Conservation (phyloP, 2,329 filamentous ascomycete species). For the Nothomitra cinnamomea region DNA sequence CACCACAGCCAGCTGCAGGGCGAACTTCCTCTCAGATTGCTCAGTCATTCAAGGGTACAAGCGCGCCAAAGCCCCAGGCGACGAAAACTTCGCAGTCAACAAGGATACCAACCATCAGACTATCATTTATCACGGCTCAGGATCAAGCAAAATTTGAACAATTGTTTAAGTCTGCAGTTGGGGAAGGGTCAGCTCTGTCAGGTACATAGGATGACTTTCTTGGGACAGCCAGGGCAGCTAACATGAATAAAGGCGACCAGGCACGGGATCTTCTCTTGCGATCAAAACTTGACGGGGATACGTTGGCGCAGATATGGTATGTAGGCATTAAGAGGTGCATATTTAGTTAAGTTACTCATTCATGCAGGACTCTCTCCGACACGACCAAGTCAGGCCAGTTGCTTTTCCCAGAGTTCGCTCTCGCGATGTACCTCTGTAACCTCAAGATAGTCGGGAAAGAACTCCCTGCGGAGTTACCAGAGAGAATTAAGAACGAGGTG, state of each 20-base stretch:
- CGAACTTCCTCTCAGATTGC: constrained; percentile 49
- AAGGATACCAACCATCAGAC: constrained; percentile 82
- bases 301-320: constrained; percentile 84
- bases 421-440: constrained; percentile 98
- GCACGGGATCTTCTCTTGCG: constrained; percentile 76
- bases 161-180: constrained; percentile 87
- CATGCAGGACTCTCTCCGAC: constrained; percentile 65
- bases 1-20: constrained; percentile 25
- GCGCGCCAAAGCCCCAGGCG: constrained; percentile 35
- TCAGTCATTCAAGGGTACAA: constrained; percentile 38
- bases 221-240: constrained; percentile 5
- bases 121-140: constrained; percentile 89
- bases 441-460: constrained; percentile 75
- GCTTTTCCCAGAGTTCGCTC: constrained; percentile 90
- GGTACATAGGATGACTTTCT: constrained; percentile 26
- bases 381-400: constrained; percentile 93
- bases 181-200: constrained; percentile 68
- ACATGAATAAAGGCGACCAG: constrained; percentile 43
- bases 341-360: constrained; percentile 8
- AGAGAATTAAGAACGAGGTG: constrained; percentile 85
- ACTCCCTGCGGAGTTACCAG: constrained; percentile 57
- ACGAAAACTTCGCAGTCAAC: constrained; percentile 47
- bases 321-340: constrained; percentile 10
- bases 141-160: constrained; percentile 97
- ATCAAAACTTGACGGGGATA: constrained; percentile 73